Evolutionary conservation across 768 basidiomycete species (phyloP).

Genomic region (Kwoniella sp.): DNA sequence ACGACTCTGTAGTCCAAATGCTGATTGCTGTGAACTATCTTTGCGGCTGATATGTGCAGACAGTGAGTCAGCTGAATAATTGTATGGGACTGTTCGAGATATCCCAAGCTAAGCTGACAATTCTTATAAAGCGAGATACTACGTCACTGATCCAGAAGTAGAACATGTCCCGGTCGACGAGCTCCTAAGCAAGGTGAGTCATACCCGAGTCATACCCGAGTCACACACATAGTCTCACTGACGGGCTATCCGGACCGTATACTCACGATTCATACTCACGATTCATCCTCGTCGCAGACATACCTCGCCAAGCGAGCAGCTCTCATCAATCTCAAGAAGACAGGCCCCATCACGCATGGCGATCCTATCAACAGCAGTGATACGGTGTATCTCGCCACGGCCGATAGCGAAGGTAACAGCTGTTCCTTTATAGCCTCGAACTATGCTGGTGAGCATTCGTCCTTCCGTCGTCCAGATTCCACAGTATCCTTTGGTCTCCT

Average conservation of each 20-base stretch:
- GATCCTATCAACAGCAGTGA: slow-evolving; percentile 82
- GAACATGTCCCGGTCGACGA: slow-evolving; percentile 75
- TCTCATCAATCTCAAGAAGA: slow-evolving; percentile 75
- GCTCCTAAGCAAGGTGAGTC: slow-evolving; percentile 75
- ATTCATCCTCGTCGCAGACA: slow-evolving; percentile 61
- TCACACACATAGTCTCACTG: too few species aligned
- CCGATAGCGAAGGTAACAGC: slow-evolving; percentile 58
- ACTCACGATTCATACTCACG: background rate
- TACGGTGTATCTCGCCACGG: slow-evolving; percentile 92
- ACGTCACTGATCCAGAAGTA: slow-evolving; percentile 86
- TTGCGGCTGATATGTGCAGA: background rate
- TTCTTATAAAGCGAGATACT: slow-evolving; percentile 65
- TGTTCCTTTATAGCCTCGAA: slow-evolving; percentile 56
- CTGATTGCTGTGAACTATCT: too few species aligned
- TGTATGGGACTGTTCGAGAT: background rate
- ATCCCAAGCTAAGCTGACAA: background rate
- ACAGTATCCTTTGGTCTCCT: too few species aligned
- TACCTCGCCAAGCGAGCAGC: slow-evolving; percentile 79
- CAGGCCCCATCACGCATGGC: slow-evolving; percentile 70
- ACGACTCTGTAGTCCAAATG: too few species aligned
- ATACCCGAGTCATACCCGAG: background rate
- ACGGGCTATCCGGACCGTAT: background rate
- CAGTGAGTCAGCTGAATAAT: slow-evolving; percentile 4
- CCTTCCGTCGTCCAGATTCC: too few species aligned
- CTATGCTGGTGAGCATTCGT: slow-evolving; percentile 53